Base-by-base conservation (phyloP, 768 basidiomycete genomes). In the Candolleomyces eurysporus region DNA sequence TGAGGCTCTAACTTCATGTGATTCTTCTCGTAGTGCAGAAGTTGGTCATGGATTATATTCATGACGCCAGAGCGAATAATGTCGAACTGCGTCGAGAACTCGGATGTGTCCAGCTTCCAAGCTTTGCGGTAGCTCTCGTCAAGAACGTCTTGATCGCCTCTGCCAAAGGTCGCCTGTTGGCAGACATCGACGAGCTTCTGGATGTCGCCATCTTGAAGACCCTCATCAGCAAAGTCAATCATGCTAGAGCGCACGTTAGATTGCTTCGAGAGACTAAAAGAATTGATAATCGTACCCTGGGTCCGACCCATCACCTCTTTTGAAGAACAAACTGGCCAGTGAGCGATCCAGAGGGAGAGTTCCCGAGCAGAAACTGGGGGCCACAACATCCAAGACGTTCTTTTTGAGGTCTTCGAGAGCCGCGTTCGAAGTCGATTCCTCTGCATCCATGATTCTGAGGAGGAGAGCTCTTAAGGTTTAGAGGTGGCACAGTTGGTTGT, bases 61-160 rank as follows among this genome's bases (percentile, higher is more conserved):
- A 63, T 31, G 56, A 68, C 57, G 3, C 63, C 64, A 21, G 54
- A 58, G 16, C 51, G 40, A 14, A 32, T 48, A 13, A 65, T 57
- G 40, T 66, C 65, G 32, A 73, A 67, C n/a, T 63, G 68, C 13
- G 66, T 58, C 0, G 67, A 26, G 42, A 73, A 72, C 4, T 60
- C 16, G 1, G 60, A 48, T 4, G 21, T 31, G 26, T 69, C 69
- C 26, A 72, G 53, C 58, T 69, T 69, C 52, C 67, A 64, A 6
- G 71, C 72, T 56, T 70, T 71, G 26, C 73, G 55, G 56, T 71
- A 71, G 1, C 64, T 63, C 50, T 72, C 69, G 50, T 74, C 73
- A 11, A 69, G 65, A 11, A 73, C 67, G 60, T 69, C 65, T 36
- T 70, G 32, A 5, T 65, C 21, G 8, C 64, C 61, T 14, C 57